These are phyloP conservation scores for Cynara cardunculus DNA, from an alignment of 129 eudicot species.

Conservation along the genomic window DNA sequence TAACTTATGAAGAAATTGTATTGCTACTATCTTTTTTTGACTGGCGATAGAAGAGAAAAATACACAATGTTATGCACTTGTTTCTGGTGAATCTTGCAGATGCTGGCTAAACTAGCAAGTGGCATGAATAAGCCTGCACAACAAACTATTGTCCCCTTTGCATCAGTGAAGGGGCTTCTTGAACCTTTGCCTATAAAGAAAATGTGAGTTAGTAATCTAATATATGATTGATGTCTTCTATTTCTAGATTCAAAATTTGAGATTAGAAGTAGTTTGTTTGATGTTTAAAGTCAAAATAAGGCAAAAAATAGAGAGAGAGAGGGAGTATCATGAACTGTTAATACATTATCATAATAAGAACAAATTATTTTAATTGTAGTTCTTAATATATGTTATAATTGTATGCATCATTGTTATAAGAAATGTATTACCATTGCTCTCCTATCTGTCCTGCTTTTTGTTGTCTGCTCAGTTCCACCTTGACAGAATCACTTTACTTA, in stretches of 20 bases:
- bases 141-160: conserved; percentile 81
- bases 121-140: conserved; percentile 99
- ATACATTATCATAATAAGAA: not conserved
- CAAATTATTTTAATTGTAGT: not conserved
- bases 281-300: not conserved
- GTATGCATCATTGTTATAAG: not conserved
- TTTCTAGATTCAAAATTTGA: not conserved
- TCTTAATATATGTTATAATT: not conserved
- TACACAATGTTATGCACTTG: not conserved
- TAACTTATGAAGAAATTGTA: not conserved
- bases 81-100: conserved; percentile 37
- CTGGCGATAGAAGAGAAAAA: not conserved
- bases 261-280: not conserved
- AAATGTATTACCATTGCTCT: not conserved
- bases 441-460: not conserved
- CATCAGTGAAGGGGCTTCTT: conserved; percentile 70
- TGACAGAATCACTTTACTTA: not conserved
- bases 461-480: too few relatives aligned
- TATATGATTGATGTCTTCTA: not conserved
- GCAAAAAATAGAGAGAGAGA: not conserved
- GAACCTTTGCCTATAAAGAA: conserved; percentile 77
- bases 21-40: not conserved
- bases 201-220: conserved; percentile 52
- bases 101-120: conserved; percentile 95
- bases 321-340: not conserved